These are phyloP conservation scores for Liquidambar formosana DNA, from an alignment of 164 flowering plant species.

Conservation along the genomic window DNA sequence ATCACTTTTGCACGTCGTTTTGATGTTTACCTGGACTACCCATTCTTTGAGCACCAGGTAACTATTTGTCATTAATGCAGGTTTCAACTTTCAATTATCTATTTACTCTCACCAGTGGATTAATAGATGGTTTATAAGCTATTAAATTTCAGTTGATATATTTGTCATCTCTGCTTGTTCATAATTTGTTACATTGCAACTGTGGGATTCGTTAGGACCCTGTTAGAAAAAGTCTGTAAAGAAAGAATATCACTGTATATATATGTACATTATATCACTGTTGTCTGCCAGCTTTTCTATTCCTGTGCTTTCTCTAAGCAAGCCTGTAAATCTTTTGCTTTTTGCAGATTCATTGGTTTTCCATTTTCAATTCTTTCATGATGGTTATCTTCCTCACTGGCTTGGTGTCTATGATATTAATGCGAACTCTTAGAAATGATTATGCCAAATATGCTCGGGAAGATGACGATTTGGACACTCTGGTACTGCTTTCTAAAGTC, in stretches of 20 bases:
- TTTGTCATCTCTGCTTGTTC: neutral
- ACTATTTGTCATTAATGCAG: conserved; percentile 5
- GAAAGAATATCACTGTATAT: too few relatives aligned
- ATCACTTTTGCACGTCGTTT: conserved; percentile 84
- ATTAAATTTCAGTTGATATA: neutral
- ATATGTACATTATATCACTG: too few relatives aligned
- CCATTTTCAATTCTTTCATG: conserved; percentile 98
- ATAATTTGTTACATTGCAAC: neutral
- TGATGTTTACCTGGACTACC: conserved; percentile 97
- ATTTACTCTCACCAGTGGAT: neutral
- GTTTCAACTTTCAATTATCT: neutral
- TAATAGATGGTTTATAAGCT: neutral
- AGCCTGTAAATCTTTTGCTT: conserved; percentile 3
- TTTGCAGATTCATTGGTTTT: conserved; percentile 96
- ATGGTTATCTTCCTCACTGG: conserved; percentile 99
- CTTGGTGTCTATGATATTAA: conserved; percentile 95
- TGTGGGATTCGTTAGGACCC: too few relatives aligned
- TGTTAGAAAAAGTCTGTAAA: too few relatives aligned
- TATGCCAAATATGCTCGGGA: conserved; percentile 99
- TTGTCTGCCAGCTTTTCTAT: too few relatives aligned
- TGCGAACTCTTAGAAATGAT: conserved; percentile 98
- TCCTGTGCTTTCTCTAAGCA: neutral
- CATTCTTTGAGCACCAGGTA: conserved; percentile 99
- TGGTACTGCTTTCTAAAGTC: conserved; percentile 44
- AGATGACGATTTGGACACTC: conserved; percentile 95